Evolutionary conservation across 805 yeast species (phyloP).

Genomic region (Cyberlindnera veronae): DNA sequence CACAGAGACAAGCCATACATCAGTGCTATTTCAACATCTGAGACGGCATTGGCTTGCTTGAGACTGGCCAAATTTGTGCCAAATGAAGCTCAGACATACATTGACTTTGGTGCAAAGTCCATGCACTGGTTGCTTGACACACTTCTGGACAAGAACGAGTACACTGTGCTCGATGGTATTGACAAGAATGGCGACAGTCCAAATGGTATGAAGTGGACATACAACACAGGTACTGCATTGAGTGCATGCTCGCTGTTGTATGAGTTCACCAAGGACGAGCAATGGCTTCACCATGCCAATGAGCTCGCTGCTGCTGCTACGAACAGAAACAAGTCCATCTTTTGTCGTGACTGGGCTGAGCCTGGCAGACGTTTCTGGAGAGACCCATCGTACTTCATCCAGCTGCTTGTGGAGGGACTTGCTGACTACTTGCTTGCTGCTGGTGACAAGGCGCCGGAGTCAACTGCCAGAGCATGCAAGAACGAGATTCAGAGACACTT

Average conservation of each 20-base stretch:
- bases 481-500: conserved; percentile 51
- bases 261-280: conserved; percentile 44
- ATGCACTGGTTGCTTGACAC: conserved; percentile 53
- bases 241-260: conserved; percentile 51
- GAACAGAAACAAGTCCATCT: conserved; percentile 51
- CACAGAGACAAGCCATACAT: conserved; percentile 57
- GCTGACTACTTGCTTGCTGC: conserved; percentile 58
- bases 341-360: conserved; percentile 53
- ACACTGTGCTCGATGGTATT: conserved; percentile 59
- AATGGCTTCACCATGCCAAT: conserved; percentile 40
- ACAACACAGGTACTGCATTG: conserved; percentile 64
- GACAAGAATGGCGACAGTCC: conserved; percentile 36
- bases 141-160: conserved; percentile 51
- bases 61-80: conserved; percentile 53
- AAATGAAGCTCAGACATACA: conserved; percentile 41
- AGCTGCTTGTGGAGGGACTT: conserved; percentile 61
- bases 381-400: conserved; percentile 60
- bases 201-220: conserved; percentile 58
- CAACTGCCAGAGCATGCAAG: conserved; percentile 29
- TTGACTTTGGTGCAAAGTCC: conserved; percentile 57
- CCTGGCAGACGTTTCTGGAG: conserved; percentile 57
- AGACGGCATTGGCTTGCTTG: conserved; percentile 59
- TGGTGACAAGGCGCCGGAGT: conserved; percentile 36
- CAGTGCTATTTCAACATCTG: conserved; percentile 66
- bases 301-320: conserved; percentile 52